A percentile compares a stretch with the other conserved stretches of the same genome.
Evolutionary conservation across 768 basidiomycete genomes (phyloP).

Genomic region (Russula vinacea): DNA sequence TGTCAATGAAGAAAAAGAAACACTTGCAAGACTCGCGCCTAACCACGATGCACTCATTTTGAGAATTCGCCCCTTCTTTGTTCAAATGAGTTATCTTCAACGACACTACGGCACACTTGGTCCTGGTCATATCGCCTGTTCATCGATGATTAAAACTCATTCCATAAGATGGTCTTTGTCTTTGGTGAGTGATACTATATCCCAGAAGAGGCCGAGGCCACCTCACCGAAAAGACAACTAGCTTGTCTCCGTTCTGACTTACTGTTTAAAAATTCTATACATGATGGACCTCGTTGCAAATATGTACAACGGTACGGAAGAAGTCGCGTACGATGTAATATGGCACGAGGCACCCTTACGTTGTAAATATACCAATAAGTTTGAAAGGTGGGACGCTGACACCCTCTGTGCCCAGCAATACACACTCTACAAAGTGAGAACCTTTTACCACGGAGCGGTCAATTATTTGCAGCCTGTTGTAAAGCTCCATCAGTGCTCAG

Average conservation of each 20-base stretch:
- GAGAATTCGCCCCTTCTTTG: neutral
- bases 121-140: neutral
- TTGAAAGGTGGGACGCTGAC: conserved; percentile 77
- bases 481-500: conserved; percentile 7
- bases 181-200: neutral
- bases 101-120: neutral
- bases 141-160: neutral
- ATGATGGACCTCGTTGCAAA: conserved; percentile 3
- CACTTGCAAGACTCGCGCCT: neutral
- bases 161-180: neutral
- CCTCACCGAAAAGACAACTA: neutral
- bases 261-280: conserved; percentile 3
- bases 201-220: neutral
- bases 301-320: conserved; percentile 4
- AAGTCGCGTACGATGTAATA: neutral
- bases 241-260: neutral
- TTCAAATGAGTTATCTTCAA: too few species aligned
- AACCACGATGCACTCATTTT: neutral
- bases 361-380: conserved; percentile 86
- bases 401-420: conserved; percentile 85
- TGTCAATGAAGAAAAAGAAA: conserved; percentile 8
- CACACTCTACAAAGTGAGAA: conserved; percentile 91
- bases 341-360: conserved; percentile 40
- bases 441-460: conserved; percentile 83
- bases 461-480: conserved; percentile 70